Conservation (phyloP, 176 grass and related monocot species). For the Oryza punctata region DNA sequence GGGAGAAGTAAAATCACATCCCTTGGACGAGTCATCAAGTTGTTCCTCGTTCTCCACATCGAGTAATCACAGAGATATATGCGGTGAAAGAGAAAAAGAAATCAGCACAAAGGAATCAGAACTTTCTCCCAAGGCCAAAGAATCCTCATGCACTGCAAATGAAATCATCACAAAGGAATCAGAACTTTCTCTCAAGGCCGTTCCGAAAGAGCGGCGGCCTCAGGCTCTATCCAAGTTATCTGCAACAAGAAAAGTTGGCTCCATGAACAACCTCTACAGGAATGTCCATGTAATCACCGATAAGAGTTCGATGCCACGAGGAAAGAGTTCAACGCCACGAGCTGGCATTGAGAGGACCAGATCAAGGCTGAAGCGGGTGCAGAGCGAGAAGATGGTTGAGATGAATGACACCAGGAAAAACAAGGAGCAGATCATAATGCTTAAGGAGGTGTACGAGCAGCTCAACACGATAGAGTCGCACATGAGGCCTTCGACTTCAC, state of each 20-base stretch:
- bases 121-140: background rate
- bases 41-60: conserved; percentile 15
- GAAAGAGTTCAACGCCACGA: conserved; percentile 33
- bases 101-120: conserved; percentile 39
- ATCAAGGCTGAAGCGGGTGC: conserved; percentile 61
- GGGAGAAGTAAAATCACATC: conserved; percentile 13
- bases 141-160: conserved; percentile 24
- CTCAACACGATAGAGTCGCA: conserved; percentile 70
- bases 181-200: conserved; percentile 8
- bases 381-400: conserved; percentile 63
- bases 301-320: conserved; percentile 37
- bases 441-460: conserved; percentile 75
- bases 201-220: conserved; percentile 27
- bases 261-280: conserved; percentile 47
- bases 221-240: conserved; percentile 36
- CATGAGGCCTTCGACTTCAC: conserved; percentile 47
- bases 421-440: conserved; percentile 77
- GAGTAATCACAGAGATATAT: conserved; percentile 26
- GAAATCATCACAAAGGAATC: conserved; percentile 36
- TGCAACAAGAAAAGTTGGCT: conserved; percentile 42
- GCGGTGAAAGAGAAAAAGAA: conserved; percentile 20
- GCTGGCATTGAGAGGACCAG: conserved; percentile 57
- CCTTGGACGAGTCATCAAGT: conserved; percentile 32
- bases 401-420: conserved; percentile 28
- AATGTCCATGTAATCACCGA: conserved; percentile 19